Evolutionary conservation across 129 eudicot species (phyloP).

Genomic region (Rutidosis leptorrhynchoides): DNA sequence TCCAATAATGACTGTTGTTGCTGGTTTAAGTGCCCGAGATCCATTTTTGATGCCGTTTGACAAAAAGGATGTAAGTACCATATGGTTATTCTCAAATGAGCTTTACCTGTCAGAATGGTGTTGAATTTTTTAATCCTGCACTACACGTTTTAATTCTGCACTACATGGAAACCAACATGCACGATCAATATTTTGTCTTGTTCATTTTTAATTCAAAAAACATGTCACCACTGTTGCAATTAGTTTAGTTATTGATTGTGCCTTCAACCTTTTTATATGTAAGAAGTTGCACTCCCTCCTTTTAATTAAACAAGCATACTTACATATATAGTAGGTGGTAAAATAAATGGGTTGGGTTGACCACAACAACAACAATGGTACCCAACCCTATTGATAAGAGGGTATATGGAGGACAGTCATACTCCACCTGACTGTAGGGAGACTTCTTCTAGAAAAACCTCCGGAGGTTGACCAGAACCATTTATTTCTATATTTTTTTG

Average conservation of each 20-base stretch:
- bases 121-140: background rate
- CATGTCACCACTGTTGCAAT: conserved; percentile 1
- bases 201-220: background rate
- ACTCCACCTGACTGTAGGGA: no score
- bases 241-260: conserved; percentile 3
- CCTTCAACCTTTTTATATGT: background rate
- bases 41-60: conserved; percentile 89
- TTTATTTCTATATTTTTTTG: background rate
- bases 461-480: background rate
- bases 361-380: no score
- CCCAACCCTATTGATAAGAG: no score
- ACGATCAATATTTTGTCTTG: background rate
- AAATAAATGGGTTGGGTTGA: background rate
- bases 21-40: conserved; percentile 87
- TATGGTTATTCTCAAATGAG: conserved; percentile 2
- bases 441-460: no score
- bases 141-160: background rate
- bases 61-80: conserved; percentile 76
- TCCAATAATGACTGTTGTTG: conserved; percentile 96
- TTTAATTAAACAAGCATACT: background rate
- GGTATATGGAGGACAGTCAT: no score
- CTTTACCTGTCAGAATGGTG: background rate
- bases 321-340: background rate
- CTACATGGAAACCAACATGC: conserved; percentile 1
- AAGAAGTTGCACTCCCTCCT: background rate